Evolutionary conservation across 164 flowering plant species (phyloP).

Genomic region (Magnolia kwangsiensis): DNA sequence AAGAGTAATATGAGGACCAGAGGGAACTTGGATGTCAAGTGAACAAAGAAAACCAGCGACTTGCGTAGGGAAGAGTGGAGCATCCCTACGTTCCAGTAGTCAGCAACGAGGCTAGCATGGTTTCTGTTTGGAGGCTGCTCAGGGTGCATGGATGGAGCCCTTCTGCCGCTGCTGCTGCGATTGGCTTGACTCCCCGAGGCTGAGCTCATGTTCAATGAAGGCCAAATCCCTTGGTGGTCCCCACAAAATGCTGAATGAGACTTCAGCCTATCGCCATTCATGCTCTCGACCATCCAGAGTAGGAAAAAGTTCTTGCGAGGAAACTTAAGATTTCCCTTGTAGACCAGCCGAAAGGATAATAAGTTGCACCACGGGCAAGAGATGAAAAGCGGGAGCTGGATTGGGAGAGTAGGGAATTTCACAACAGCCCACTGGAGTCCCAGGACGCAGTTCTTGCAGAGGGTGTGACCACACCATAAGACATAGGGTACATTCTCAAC

Average conservation of each 20-base stretch:
- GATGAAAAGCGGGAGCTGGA: conserved; percentile 86
- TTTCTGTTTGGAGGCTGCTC: conserved; percentile 29
- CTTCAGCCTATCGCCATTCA: conserved; percentile 72
- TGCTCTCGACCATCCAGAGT: conserved; percentile 94
- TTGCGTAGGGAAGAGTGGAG: conserved; percentile 49
- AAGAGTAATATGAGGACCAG: conserved; percentile 70
- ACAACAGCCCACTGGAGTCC: conserved; percentile 85
- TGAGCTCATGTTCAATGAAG: conserved; percentile 29
- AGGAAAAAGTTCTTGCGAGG: conserved; percentile 92
- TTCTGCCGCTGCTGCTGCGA: conserved; percentile 23
- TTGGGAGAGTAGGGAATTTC: conserved; percentile 68
- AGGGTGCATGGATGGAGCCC: conserved; percentile 22
- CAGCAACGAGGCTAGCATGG: conserved; percentile 8
- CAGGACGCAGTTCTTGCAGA: conserved; percentile 82
- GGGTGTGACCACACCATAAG: conserved; percentile 96
- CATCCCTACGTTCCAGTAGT: conserved; percentile 36
- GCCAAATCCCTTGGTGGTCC: conserved; percentile 39
- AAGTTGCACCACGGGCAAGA: conserved; percentile 95
- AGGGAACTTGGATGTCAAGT: conserved; percentile 83
- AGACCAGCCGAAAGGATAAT: conserved; percentile 68
- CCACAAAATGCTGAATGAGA: conserved; percentile 34
- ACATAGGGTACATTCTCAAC: conserved; percentile 98
- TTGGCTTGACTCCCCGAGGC: conserved; percentile 25
- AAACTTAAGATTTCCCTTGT: conserved; percentile 66
- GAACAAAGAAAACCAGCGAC: conserved; percentile 67